These are phyloP conservation scores for Pseudofabraea citricarpa DNA, from an alignment of 2,329 filamentous ascomycete genomes.

Conservation along the genomic window DNA sequence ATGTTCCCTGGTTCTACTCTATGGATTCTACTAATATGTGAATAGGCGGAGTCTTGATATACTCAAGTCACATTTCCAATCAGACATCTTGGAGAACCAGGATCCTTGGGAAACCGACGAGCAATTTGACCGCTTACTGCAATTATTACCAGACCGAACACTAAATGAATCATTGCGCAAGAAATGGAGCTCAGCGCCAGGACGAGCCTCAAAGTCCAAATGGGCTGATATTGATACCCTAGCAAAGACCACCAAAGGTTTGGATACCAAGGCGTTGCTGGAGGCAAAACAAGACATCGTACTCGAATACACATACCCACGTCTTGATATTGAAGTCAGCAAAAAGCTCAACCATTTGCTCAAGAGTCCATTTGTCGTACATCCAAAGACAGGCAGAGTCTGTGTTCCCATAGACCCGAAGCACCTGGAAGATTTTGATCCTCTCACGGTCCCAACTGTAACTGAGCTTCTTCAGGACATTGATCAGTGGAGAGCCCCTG, in stretches of 20 bases:
- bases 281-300: slow-evolving; percentile 96
- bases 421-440: slow-evolving; percentile 77
- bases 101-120: slow-evolving; percentile 75
- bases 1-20: slow-evolving; percentile 25
- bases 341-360: slow-evolving; percentile 98
- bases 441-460: slow-evolving; percentile 83
- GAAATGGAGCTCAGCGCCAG: slow-evolving; percentile 86
- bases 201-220: slow-evolving; percentile 71
- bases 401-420: slow-evolving; percentile 88
- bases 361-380: slow-evolving; percentile 93
- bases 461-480: slow-evolving; percentile 79
- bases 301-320: slow-evolving; percentile 95
- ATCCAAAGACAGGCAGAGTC: slow-evolving; percentile 88
- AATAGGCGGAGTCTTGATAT: slow-evolving; percentile 75
- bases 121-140: slow-evolving; percentile 71
- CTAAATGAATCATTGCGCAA: slow-evolving; percentile 75
- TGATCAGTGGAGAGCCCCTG: slow-evolving; percentile 64
- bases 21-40: slow-evolving; percentile 6
- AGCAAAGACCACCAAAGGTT: slow-evolving; percentile 68
- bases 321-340: slow-evolving; percentile 93
- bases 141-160: slow-evolving; percentile 75
- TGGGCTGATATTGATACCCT: slow-evolving; percentile 92
- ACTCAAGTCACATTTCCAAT: slow-evolving; percentile 77
- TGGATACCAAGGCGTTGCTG: slow-evolving; percentile 69
- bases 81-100: slow-evolving; percentile 76